A percentile compares a stretch with the other conserved stretches of the same genome.
Evolutionary conservation across 352 stramenopile species (phyloP).

Genomic region (Phytophthora pluvialis): DNA sequence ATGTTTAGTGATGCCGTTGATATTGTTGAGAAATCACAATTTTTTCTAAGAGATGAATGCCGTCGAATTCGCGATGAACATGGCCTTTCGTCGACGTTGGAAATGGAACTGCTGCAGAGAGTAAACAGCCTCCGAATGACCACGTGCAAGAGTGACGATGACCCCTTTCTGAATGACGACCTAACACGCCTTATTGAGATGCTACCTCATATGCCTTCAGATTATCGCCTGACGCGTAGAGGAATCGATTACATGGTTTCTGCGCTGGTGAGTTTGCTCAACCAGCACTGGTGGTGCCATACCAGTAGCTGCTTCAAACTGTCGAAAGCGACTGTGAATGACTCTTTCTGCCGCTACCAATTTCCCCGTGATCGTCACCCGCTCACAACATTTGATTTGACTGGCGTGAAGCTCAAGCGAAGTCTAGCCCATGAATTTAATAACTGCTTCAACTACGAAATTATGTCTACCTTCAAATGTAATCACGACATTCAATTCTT

Average conservation of each 20-base stretch:
- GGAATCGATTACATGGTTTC: conserved; percentile 17
- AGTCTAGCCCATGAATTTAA: conserved; percentile 1
- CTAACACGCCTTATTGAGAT: background rate
- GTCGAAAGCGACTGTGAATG: conserved; percentile 2
- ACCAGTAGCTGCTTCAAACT: conserved; percentile 10
- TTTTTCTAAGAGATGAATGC: too few species aligned
- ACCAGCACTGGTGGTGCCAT: conserved; percentile 16
- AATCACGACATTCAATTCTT: conserved; percentile 12
- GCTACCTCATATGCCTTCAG: background rate
- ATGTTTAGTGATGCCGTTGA: too few species aligned
- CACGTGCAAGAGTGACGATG: too few species aligned
- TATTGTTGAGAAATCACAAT: too few species aligned
- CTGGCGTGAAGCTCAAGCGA: too few species aligned
- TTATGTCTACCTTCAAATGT: conserved; percentile 9
- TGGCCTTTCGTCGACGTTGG: too few species aligned
- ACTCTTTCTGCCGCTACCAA: conserved; percentile 1
- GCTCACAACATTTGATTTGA: too few species aligned
- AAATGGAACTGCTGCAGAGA: too few species aligned
- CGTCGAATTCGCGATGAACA: too few species aligned
- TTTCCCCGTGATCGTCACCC: too few species aligned
- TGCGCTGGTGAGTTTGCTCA: background rate
- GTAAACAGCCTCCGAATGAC: too few species aligned
- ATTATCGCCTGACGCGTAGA: background rate
- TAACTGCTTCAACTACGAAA: conserved; percentile 9
- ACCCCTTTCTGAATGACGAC: conserved; percentile 4